These are phyloP conservation scores for Stagonosporopsis chrysanthemi DNA, from an alignment of 2,329 filamentous ascomycete genomes.

Conservation along the genomic window DNA sequence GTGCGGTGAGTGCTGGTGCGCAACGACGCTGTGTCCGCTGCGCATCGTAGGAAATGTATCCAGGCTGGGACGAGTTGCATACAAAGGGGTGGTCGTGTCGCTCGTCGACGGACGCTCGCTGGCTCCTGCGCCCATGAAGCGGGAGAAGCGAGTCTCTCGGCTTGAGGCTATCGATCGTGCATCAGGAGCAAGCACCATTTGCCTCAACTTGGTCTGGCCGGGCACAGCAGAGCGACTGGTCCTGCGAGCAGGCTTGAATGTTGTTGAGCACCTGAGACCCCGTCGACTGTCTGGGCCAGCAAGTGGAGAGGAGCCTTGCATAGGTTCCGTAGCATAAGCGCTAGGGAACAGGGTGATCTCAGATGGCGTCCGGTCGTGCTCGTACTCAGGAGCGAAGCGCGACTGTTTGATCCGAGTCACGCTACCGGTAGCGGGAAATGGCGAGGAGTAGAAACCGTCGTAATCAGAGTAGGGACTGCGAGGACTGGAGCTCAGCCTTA, in stretches of 20 bases:
- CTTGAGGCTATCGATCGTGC: constrained; percentile 30
- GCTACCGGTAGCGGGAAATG: constrained; percentile 31
- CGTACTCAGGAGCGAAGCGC: not conserved
- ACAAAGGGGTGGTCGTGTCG: constrained; percentile 41
- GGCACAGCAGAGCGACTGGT: constrained; percentile 40
- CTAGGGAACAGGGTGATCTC: constrained; percentile 32
- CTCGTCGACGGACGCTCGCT: constrained; percentile 42
- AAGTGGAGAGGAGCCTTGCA: constrained; percentile 22
- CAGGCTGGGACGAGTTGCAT: constrained; percentile 25
- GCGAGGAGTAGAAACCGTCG: constrained; percentile 33
- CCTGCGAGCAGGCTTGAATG: constrained; percentile 28
- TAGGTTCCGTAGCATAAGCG: constrained; percentile 21
- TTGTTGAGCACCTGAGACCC: constrained; percentile 27
- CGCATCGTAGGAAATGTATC: constrained; percentile 21
- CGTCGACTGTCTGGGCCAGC: constrained; percentile 18
- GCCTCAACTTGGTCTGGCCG: constrained; percentile 45
- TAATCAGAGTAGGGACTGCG: constrained; percentile 22
- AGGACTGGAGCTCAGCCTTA: constrained; percentile 29
- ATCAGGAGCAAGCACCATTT: constrained; percentile 45
- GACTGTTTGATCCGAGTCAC: constrained; percentile 31
- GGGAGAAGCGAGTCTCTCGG: constrained; percentile 30
- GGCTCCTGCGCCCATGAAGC: constrained; percentile 22
- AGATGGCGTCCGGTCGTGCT: constrained; percentile 33
- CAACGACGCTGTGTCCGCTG: constrained; percentile 5
- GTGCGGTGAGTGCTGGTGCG: constrained; percentile 36